phyloP scores from a whole-genome alignment of 768 basidiomycete genomes.

The Phylloporus sp. region DNA sequence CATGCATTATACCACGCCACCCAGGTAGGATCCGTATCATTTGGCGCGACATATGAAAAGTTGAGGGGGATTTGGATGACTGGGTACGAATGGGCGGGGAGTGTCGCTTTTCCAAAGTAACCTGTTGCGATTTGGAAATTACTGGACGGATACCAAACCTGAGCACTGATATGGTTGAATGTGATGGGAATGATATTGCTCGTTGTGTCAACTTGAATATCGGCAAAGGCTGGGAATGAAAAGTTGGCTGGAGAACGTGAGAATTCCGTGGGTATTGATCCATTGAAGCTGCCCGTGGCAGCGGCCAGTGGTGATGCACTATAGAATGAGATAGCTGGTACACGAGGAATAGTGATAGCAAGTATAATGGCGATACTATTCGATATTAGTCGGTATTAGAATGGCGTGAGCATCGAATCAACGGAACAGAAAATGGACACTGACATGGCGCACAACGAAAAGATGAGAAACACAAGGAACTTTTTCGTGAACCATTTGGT shows the following conservation, averaged over 20 bases:
- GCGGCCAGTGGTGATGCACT: conserved; percentile 49
- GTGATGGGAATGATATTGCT: conserved; percentile 75
- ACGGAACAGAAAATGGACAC: conserved; percentile 21
- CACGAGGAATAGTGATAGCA: conserved; percentile 80
- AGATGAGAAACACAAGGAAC: conserved; percentile 64
- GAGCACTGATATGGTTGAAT: conserved; percentile 63
- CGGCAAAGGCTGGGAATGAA: conserved; percentile 74
- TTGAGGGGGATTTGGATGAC: conserved; percentile 70
- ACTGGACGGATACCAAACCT: conserved; percentile 68
- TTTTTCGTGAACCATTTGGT: conserved; percentile 67
- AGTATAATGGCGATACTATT: conserved; percentile 63
- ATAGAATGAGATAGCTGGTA: conserved; percentile 68
- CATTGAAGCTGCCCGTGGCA: conserved; percentile 58
- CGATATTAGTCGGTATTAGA: background rate
- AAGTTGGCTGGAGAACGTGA: conserved; percentile 83
- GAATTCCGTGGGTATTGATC: conserved; percentile 59
- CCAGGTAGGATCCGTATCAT: conserved; percentile 84
- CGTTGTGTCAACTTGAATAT: conserved; percentile 72
- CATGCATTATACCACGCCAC: conserved; percentile 74
- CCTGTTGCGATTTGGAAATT: conserved; percentile 65
- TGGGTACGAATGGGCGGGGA: conserved; percentile 67
- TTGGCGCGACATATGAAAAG: conserved; percentile 78
- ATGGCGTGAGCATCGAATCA: conserved; percentile 3
- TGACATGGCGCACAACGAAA: conserved; percentile 55
- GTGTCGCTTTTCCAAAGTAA: conserved; percentile 49